Conservation (phyloP, 371 early-diverging fungal genomes). For the Apophysomyces trapeziformis region DNA sequence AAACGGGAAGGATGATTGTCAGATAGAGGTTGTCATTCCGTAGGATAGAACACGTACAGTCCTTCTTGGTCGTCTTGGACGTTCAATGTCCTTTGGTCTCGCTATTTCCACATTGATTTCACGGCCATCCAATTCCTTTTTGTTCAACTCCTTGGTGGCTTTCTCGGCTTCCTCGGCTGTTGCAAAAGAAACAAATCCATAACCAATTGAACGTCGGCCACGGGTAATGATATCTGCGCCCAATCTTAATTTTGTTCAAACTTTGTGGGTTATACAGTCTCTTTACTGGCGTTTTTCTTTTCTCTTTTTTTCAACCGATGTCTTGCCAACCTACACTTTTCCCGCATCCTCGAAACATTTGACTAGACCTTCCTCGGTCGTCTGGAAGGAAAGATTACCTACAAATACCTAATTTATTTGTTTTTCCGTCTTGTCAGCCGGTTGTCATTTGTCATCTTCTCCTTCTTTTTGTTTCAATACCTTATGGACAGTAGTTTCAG, state of each 20-base stretch:
- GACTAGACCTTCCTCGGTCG: slow-evolving; percentile 76
- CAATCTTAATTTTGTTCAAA: slow-evolving; percentile 19
- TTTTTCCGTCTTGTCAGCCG: background rate
- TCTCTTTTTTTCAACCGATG: background rate
- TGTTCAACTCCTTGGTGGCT: slow-evolving; percentile 74
- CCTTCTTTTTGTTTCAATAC: background rate
- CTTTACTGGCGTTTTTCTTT: too few species aligned
- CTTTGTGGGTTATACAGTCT: too few species aligned
- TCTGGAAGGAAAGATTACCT: slow-evolving; percentile 91
- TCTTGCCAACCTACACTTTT: slow-evolving; percentile 69
- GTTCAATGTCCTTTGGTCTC: slow-evolving; percentile 44
- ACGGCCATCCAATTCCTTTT: slow-evolving; percentile 78
- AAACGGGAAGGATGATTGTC: background rate
- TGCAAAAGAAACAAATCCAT: slow-evolving; percentile 90
- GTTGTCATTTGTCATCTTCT: background rate
- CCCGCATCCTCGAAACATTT: slow-evolving; percentile 74
- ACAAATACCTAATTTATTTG: slow-evolving; percentile 76
- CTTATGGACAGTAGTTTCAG: slow-evolving; percentile 1
- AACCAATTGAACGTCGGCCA: slow-evolving; percentile 81
- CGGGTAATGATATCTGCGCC: slow-evolving; percentile 80
- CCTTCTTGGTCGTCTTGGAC: slow-evolving; percentile 13
- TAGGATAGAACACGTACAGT: too few species aligned
- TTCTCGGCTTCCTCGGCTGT: slow-evolving; percentile 72
- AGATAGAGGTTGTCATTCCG: background rate
- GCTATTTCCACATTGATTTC: slow-evolving; percentile 90